Base-by-base conservation (phyloP, 768 basidiomycete species). In the Lenzites betulinus region DNA sequence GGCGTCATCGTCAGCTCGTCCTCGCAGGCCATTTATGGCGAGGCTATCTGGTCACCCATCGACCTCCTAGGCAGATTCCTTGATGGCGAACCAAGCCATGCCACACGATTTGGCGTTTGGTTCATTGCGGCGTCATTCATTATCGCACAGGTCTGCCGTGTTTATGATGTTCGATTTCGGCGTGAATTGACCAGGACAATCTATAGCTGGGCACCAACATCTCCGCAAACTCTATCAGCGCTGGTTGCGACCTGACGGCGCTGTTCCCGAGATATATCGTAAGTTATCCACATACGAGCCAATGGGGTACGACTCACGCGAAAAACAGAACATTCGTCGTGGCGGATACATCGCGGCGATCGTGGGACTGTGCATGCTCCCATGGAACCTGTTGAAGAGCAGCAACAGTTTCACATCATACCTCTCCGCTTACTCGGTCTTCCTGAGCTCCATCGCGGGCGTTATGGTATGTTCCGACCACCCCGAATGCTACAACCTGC, bases 281-380 rank as follows among this genome's bases (percentile, higher is more conserved):
- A 64, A 30, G 81, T 76, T 15, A 5, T 18, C 6, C 13, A 13
- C 13, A 39, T 39, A 4, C 11, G 11, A 33, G 11, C 4, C 30
- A 33, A 33, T 33, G 11, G 30, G 11, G 30, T 33, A 33, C 30
- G 30, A 33, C 30, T 33, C 30, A 22, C 7, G 6, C 35, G 25
- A 13, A 8, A 18, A 3, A 7, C 59, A 88, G 85, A 92, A 89
- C 69, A 93, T 94, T 69, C 85, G 92, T 22, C 83, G 92, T 20
- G 92, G 93, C 28, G 91, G 92, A 16, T 95, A 89, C 74, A 75
- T 93, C 48, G 88, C 87, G n/a, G 90, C 90, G 8, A 78, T 88
- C 48, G 85, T 91, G 41, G 91, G 91, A 5, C 68, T 92, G 33
- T 83, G 79, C 72, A 90, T 90, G 78, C 81, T 86, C 38, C 90